phyloP scores from a whole-genome alignment of 1,284 basidiomycete species.

The Puccinia hordei region DNA sequence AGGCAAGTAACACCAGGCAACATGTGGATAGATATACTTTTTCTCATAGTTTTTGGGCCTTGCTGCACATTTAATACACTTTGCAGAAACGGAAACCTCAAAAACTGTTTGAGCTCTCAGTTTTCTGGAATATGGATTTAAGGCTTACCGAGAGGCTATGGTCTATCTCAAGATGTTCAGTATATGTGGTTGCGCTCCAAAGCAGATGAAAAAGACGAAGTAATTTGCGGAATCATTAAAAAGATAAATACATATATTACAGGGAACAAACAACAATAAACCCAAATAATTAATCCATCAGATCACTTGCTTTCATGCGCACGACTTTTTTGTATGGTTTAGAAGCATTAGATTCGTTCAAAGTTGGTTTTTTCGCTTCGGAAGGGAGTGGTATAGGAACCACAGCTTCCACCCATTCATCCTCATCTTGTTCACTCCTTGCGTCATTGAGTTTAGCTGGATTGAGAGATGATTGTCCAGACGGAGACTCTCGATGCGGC shows the following conservation, averaged over 20 bases:
- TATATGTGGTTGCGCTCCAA: too few relatives aligned
- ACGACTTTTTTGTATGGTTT: slow-evolving; percentile 29
- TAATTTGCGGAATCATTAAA: not conserved
- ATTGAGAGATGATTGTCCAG: not conserved
- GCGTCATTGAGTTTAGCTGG: not conserved
- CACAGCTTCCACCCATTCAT: slow-evolving; percentile 24
- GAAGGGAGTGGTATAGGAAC: not conserved
- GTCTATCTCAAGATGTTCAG: too few relatives aligned
- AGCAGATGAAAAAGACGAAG: too few relatives aligned
- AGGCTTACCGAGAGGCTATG: too few relatives aligned
- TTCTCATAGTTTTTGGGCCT: too few relatives aligned
- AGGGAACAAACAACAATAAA: not conserved
- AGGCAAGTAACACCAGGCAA: too few relatives aligned
- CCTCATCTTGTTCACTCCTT: not conserved
- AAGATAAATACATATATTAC: not conserved
- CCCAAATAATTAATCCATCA: slow-evolving; percentile 28
- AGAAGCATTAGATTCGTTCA: not conserved
- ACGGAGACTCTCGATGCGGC: not conserved
- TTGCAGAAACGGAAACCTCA: too few relatives aligned
- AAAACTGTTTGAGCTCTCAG: too few relatives aligned
- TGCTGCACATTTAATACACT: too few relatives aligned
- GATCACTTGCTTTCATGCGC: slow-evolving; percentile 44
- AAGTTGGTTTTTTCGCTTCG: not conserved
- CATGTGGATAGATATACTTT: too few relatives aligned
- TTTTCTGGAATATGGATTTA: too few relatives aligned